These are phyloP conservation scores for Waltiozyma sp. DNA, from an alignment of 1,139 yeast species.

Conservation along the genomic window DNA sequence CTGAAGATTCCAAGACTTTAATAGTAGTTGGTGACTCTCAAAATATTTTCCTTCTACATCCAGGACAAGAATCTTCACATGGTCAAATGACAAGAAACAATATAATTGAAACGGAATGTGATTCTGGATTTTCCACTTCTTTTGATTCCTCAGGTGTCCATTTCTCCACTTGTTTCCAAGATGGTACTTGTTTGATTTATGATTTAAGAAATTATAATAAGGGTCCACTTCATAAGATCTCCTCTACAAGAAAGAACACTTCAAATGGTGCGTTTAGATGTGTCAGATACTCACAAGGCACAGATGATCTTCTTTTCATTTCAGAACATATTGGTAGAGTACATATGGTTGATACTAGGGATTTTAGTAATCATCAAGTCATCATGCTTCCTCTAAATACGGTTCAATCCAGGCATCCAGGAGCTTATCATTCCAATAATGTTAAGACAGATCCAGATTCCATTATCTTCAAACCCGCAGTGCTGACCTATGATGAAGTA, in stretches of 20 bases:
- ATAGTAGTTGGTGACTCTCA: constrained; percentile 52
- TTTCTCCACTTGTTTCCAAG: constrained; percentile 77
- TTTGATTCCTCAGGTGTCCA: constrained; percentile 62
- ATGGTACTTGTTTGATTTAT: constrained; percentile 67
- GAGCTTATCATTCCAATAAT: constrained; percentile 4
- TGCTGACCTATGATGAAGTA: constrained; percentile 17
- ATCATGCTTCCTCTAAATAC: constrained; percentile 39
- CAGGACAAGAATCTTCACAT: constrained; percentile 20
- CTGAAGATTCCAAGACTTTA: constrained; percentile 44
- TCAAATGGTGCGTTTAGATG: constrained; percentile 39
- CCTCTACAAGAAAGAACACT: constrained; percentile 43
- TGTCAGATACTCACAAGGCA: constrained; percentile 50
- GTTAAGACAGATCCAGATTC: constrained; percentile 2
- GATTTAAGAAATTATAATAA: constrained; percentile 52
- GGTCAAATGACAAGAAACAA: constrained; percentile 16
- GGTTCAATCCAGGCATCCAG: constrained; percentile 3
- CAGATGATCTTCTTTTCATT: constrained; percentile 65
- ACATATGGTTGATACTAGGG: constrained; percentile 70
- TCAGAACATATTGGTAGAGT: constrained; percentile 83
- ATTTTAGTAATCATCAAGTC: constrained; percentile 65
- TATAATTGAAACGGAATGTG: constrained; percentile 47
- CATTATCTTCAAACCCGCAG: constrained; percentile 9
- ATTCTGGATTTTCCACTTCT: constrained; percentile 77
- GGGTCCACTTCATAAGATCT: constrained; percentile 40
- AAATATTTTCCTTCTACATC: constrained; percentile 38